Base-by-base conservation (phyloP, 2,329 filamentous ascomycete species). In the Fusarium sp. region DNA sequence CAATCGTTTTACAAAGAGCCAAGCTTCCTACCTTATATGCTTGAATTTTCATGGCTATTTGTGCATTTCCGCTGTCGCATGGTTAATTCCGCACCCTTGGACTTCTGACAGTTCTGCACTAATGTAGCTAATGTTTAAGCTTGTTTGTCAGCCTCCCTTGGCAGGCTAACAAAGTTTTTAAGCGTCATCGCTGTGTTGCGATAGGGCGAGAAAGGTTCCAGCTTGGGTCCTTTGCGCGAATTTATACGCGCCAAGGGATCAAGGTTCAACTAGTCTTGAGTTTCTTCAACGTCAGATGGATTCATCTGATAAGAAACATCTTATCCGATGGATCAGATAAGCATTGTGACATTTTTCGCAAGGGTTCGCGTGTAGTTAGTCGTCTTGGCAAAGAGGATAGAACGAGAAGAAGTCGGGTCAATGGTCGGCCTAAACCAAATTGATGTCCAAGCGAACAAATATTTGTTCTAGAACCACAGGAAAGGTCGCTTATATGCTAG, bases 111-210 rank as follows among this genome's bases (percentile, higher is more conserved):
- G 20, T n/a, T 39, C 38, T 18, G 38, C 38, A 39, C 13, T 36
- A 15, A 17, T 5, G 25, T 25, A 25, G 25, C 25, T 25, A 25
- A 25, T 25, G 5, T 5, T 25, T 39, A 53, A 53, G 25, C 50
- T 27, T 53, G 7, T 53, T 53, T 53, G 25, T 29, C 33, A 53
- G 50, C 35, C 50, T 53, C 50, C 0, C 50, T 53, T 39, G 50
- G 50, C 50, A 29, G 10, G 50, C 50, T 53, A 39, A 17, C 3
- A n/a, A 7, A 0, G 12, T 0, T 29, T 53, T 53, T 17, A 15
- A 22, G 25, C 4, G 33, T 39, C 50, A n/a, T 3, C 1, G 0
- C 14, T 4, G 7, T 10, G 5, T 4, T 39, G 10, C 2, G 0
- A 53, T 29, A 41, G 50, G 50, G 1, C 1, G 3, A 27, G 0